phyloP scores from a whole-genome alignment of 1,284 basidiomycete genomes.

The Ustilago curta region DNA sequence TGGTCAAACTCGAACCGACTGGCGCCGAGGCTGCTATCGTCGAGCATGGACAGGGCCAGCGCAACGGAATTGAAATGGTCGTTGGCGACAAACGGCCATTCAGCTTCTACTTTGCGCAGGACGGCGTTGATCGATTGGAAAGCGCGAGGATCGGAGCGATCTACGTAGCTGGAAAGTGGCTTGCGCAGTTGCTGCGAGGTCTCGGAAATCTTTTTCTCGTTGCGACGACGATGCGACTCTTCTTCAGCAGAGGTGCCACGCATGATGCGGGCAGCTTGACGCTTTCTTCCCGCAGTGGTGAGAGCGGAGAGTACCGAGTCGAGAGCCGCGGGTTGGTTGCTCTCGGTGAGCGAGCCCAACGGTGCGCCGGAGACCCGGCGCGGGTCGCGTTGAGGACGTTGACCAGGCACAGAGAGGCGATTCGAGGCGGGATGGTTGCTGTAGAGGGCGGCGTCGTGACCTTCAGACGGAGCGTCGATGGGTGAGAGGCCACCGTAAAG shows the following conservation, averaged over 20 bases:
- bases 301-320: constrained; percentile 61
- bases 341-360: constrained; percentile 62
- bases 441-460: constrained; percentile 31
- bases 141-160: constrained; percentile 46
- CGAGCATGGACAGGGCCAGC: constrained; percentile 63
- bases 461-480: constrained; percentile 45
- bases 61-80: constrained; percentile 66
- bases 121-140: constrained; percentile 65
- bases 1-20: constrained; percentile 56
- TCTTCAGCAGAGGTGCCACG: constrained; percentile 63
- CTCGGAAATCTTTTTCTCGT: constrained; percentile 56
- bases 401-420: constrained; percentile 40
- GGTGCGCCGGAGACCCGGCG: constrained; percentile 35
- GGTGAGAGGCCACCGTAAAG: constrained; percentile 55
- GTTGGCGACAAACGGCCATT: constrained; percentile 65
- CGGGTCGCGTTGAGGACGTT: constrained; percentile 41
- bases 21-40: constrained; percentile 61
- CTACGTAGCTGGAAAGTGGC: constrained; percentile 52
- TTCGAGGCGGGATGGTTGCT: constrained; percentile 29
- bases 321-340: constrained; percentile 57
- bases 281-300: constrained; percentile 59
- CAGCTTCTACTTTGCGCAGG: constrained; percentile 65
- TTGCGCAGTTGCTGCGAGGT: constrained; percentile 36
- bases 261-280: constrained; percentile 64
- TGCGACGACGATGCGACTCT: constrained; percentile 50